phyloP scores from a whole-genome alignment of 768 basidiomycete species.

The Naganishia friedmannii region DNA sequence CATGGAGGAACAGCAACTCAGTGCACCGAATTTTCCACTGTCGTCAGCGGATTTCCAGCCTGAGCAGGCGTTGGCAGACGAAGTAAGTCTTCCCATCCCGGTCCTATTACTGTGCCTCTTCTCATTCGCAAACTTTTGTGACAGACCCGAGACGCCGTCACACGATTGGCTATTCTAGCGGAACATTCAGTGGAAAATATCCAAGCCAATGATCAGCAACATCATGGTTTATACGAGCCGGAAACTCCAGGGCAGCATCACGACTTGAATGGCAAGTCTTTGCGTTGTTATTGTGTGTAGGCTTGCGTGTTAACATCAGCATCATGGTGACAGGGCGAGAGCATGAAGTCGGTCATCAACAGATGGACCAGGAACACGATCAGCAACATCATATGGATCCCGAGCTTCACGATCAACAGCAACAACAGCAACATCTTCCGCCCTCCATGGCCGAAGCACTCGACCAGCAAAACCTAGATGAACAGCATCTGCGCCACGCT shows the following conservation, averaged over 20 bases:
- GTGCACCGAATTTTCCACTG: background rate
- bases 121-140: background rate
- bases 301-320: background rate
- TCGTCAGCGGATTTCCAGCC: slow-evolving; percentile 15
- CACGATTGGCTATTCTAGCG: slow-evolving; percentile 28
- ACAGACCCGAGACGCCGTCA: slow-evolving; percentile 17
- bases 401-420: slow-evolving; percentile 5
- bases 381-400: slow-evolving; percentile 27
- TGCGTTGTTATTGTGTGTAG: background rate
- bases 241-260: slow-evolving; percentile 25
- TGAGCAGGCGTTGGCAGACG: background rate
- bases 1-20: slow-evolving; percentile 21
- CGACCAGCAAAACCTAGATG: slow-evolving; percentile 27
- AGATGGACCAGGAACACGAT: slow-evolving; percentile 18
- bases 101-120: background rate
- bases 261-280: slow-evolving; percentile 17
- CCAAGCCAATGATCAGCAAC: slow-evolving; percentile 1
- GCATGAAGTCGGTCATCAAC: slow-evolving; percentile 10
- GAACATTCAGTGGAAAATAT: slow-evolving; percentile 28
- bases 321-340: slow-evolving; percentile 4
- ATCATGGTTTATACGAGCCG: slow-evolving; percentile 14
- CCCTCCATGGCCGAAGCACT: slow-evolving; percentile 30
- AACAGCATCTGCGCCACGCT: slow-evolving; percentile 28
- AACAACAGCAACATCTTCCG: slow-evolving; percentile 18
- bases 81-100: background rate